Evolutionary conservation across 2,329 filamentous ascomycete genomes (phyloP), one percentile per base, ranked within the genome.

Genomic region (Blastomyces gilchristii): DNA sequence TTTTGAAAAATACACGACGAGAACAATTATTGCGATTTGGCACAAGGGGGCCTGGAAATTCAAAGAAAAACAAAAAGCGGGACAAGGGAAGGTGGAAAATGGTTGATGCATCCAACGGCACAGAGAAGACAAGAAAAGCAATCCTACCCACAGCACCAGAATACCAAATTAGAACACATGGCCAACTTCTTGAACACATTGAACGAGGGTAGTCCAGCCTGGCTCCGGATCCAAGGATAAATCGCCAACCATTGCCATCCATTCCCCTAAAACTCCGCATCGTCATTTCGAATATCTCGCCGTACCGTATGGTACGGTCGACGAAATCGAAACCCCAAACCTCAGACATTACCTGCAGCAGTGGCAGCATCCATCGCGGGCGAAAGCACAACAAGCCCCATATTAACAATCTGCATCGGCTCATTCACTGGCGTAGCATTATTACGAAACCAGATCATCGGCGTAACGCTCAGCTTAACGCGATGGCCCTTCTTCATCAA

Each of bases 401-500:
- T 52, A 57, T 65, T 65, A 22, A 70, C 62, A 25, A 68, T 31
- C 37, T 25, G 43, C 59, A 61, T 41, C 43, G 59, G 28, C 6
- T 41, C 59, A 37, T 52, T 45, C 16, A 4, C 37, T 0, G 43
- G 28, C 7, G 12, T 22, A 25, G 22, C 14, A 14, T 41, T 65
- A 47, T 69, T 64, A 18, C 69, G 63, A 16, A 69, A 67, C 3
- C 62, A 62, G 2, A 70, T 66, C 22, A 64, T 66, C 4, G 71
- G 71, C 1, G 68, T 69, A 54, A 72, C 59, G 0, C 66, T 66
- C 54, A 72, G 47, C 11, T 66, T 63, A 6, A 73, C 58, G 8
- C 66, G 64, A n/a, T 66, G 60, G 2, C 58, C 22, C 14, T 41
- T 61, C 57, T 28, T 59, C 49, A 62, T 65, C 41, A 70, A 56